Evolutionary conservation across 257 asterid genomes (phyloP).

Genomic region (Nicotiana attenuata): DNA sequence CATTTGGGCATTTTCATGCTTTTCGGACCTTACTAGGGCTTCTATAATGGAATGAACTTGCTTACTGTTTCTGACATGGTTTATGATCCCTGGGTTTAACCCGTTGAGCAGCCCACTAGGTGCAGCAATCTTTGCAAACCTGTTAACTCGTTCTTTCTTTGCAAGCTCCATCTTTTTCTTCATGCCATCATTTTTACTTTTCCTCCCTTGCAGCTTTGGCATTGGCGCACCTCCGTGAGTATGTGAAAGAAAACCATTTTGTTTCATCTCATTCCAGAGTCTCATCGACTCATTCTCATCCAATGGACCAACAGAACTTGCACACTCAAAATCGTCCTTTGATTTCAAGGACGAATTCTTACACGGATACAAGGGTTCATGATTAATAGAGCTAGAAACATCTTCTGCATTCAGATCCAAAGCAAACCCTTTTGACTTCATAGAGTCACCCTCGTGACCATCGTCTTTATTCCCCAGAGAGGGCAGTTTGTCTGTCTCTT

Average conservation of each 20-base stretch:
- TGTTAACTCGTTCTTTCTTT: conserved; percentile 73
- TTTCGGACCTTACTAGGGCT: conserved; percentile 68
- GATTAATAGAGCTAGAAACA: conserved; percentile 44
- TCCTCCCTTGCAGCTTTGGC: conserved; percentile 61
- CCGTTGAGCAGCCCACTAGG: conserved; percentile 92
- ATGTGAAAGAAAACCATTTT: conserved; percentile 61
- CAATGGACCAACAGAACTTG: conserved; percentile 66
- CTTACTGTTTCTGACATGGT: conserved; percentile 86
- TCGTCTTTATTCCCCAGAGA: conserved; percentile 21
- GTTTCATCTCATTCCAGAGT: conserved; percentile 83
- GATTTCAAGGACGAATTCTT: conserved; percentile 31
- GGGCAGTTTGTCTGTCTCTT: conserved; percentile 22
- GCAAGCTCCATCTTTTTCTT: conserved; percentile 75
- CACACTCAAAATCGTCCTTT: conserved; percentile 63
- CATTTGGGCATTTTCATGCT: conserved; percentile 28
- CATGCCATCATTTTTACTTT: conserved; percentile 39
- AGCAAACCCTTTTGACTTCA: conserved; percentile 37
- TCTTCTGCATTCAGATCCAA: conserved; percentile 66
- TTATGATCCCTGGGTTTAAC: conserved; percentile 89
- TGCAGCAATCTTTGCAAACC: conserved; percentile 86
- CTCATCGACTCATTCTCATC: conserved; percentile 56
- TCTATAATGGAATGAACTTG: conserved; percentile 92
- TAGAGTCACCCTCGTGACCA: conserved; percentile 10
- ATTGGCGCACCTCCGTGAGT: conserved; percentile 39
- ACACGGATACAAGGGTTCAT: conserved; percentile 30